Percentiles rank a stretch among this genome's conserved stretches.
phyloP scores from a whole-genome alignment of 169 alveolate species.

The Cryptosporidium parvum region DNA sequence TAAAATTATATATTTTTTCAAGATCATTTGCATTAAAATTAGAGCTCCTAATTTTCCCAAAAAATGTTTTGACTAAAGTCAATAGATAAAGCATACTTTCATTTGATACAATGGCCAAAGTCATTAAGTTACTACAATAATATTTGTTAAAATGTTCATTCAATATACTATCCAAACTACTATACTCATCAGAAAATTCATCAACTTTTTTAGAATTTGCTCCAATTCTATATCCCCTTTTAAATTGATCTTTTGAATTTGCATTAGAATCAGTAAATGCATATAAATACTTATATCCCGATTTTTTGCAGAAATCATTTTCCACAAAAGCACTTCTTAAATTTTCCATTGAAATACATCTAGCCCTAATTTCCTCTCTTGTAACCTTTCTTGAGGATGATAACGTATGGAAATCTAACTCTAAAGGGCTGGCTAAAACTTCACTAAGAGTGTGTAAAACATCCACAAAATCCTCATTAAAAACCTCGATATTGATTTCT shows the following conservation, averaged over 20 bases:
- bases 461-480: slow-evolving; percentile 52
- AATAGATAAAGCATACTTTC: slow-evolving; percentile 15
- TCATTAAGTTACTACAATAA: slow-evolving; percentile 25
- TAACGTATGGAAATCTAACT: background rate
- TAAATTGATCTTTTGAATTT: background rate
- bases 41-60: slow-evolving; percentile 16
- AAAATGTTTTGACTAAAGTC: slow-evolving; percentile 14
- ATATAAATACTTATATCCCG: background rate
- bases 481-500: slow-evolving; percentile 20
- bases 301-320: background rate
- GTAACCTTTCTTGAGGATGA: slow-evolving; percentile 7
- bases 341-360: background rate
- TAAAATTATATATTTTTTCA: background rate
- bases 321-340: background rate
- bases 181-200: slow-evolving; percentile 2
- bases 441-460: slow-evolving; percentile 5
- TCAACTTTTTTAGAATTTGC: slow-evolving; percentile 15
- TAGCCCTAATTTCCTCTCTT: slow-evolving; percentile 21
- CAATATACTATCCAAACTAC: slow-evolving; percentile 1
- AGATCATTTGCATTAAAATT: background rate
- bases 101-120: slow-evolving; percentile 30
- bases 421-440: background rate
- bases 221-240: slow-evolving; percentile 30
- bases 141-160: slow-evolving; percentile 37
- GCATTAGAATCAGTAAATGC: background rate